Evolutionary conservation across 2,329 filamentous ascomycete genomes (phyloP).

Genomic region (Hypomyces rosellus): DNA sequence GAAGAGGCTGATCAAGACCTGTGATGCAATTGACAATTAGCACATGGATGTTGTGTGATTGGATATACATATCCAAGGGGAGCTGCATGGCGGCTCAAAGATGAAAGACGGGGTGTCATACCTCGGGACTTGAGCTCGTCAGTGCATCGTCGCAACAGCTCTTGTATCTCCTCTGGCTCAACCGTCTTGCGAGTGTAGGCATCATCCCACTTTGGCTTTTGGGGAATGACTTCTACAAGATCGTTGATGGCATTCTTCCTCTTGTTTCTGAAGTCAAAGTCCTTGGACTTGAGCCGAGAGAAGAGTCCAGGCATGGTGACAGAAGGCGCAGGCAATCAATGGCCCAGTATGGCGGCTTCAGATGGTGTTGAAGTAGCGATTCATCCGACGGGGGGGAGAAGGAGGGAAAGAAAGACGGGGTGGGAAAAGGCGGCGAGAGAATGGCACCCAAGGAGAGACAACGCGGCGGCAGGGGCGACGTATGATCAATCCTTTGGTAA

Average conservation of each 20-base stretch:
- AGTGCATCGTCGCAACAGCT: slow-evolving; percentile 78
- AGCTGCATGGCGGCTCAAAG: neutral
- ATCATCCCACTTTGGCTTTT: slow-evolving; percentile 78
- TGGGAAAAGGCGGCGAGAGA: slow-evolving; percentile 1
- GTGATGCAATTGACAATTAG: slow-evolving; percentile 4
- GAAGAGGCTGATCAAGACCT: slow-evolving; percentile 87
- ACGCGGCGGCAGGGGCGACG: too few species aligned
- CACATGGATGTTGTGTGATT: neutral
- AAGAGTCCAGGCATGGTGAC: slow-evolving; percentile 51
- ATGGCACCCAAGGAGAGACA: too few species aligned
- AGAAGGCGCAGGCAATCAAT: neutral
- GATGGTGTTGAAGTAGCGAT: neutral
- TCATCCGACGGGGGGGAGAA: neutral
- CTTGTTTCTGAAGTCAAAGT: slow-evolving; percentile 51
- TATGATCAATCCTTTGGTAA: too few species aligned
- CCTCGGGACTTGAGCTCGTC: slow-evolving; percentile 91
- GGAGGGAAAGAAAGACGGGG: neutral
- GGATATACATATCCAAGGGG: neutral
- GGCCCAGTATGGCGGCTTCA: neutral
- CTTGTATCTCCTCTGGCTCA: slow-evolving; percentile 83
- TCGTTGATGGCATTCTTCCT: slow-evolving; percentile 58
- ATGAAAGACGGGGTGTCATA: slow-evolving; percentile 30
- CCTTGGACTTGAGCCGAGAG: slow-evolving; percentile 67
- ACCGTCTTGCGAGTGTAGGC: slow-evolving; percentile 78
- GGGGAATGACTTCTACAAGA: slow-evolving; percentile 45